Percentiles rank a stretch among this genome's conserved stretches.
Evolutionary conservation across 2,329 filamentous ascomycete species (phyloP).

Genomic region (Alternaria postmessia): DNA sequence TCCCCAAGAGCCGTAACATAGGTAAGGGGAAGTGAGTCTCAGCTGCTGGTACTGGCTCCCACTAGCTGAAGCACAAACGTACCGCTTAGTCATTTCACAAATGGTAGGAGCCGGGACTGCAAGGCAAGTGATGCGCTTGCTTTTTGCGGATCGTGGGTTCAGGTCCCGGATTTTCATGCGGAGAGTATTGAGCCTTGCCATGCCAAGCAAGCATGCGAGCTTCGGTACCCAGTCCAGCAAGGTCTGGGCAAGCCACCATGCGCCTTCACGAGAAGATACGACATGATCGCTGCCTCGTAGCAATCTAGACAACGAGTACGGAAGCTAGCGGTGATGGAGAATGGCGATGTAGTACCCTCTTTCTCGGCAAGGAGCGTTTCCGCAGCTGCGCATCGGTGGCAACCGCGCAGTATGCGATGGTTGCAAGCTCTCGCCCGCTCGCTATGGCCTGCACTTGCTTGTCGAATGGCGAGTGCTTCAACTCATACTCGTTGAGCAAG

Average conservation of each 20-base stretch:
- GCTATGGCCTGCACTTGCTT: constrained; percentile 1
- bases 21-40: neutral
- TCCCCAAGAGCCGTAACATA: neutral
- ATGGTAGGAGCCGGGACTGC: neutral
- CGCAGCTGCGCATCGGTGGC: neutral
- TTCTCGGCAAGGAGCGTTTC: neutral
- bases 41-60: neutral
- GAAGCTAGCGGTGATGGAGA: neutral
- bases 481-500: neutral
- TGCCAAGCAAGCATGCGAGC: constrained; percentile 8
- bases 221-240: neutral
- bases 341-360: neutral
- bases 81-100: neutral
- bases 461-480: neutral
- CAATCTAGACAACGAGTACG: neutral
- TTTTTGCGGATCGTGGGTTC: neutral
- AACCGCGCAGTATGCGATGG: neutral
- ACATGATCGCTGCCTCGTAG: neutral
- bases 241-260: constrained; percentile 9
- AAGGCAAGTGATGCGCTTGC: constrained; percentile 1
- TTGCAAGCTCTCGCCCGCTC: neutral
- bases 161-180: constrained; percentile 4
- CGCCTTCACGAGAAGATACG: constrained; percentile 10
- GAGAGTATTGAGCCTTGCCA: constrained; percentile 6
- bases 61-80: neutral